Evolutionary conservation across 2,329 filamentous ascomycete genomes (phyloP).

Genomic region (Moelleriella libera): DNA sequence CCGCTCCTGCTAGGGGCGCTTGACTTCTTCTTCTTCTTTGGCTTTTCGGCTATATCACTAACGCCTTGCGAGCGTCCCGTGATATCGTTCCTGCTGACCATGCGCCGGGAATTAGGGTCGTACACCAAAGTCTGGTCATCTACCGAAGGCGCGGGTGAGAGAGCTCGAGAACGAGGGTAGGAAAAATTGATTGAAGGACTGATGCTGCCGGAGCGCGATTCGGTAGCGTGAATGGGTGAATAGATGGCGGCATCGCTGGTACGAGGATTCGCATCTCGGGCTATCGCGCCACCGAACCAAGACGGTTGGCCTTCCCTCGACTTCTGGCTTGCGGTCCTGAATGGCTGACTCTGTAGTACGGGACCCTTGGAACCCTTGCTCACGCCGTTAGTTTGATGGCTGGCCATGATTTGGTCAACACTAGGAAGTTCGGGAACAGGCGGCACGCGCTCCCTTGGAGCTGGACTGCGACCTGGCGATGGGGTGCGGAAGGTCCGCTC

Average conservation of each 20-base stretch:
- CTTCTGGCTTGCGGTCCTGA: slow-evolving; percentile 39
- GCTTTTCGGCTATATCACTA: slow-evolving; percentile 23
- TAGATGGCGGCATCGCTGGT: slow-evolving; percentile 27
- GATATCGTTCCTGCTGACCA: slow-evolving; percentile 35
- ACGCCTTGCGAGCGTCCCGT: slow-evolving; percentile 26
- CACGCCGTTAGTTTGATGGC: slow-evolving; percentile 8
- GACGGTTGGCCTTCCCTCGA: slow-evolving; percentile 25
- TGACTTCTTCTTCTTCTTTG: slow-evolving; percentile 25
- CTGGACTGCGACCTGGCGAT: slow-evolving; percentile 39
- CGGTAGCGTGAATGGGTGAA: slow-evolving; percentile 12
- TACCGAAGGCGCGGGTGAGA: slow-evolving; percentile 11
- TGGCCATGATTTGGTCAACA: slow-evolving; percentile 16
- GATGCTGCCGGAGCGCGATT: slow-evolving; percentile 26
- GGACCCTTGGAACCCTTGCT: slow-evolving; percentile 21
- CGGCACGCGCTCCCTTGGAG: slow-evolving; percentile 35
- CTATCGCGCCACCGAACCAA: slow-evolving; percentile 33
- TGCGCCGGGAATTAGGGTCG: slow-evolving; percentile 51
- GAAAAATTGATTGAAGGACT: slow-evolving; percentile 46
- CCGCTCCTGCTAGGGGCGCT: slow-evolving; percentile 22
- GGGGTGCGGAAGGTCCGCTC: slow-evolving; percentile 76
- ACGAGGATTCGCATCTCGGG: slow-evolving; percentile 31
- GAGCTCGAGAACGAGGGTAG: slow-evolving; percentile 33
- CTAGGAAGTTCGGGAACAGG: slow-evolving; percentile 64
- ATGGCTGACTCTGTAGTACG: slow-evolving; percentile 31
- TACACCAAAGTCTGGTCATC: slow-evolving; percentile 37